Conservation (phyloP, 2,329 filamentous ascomycete genomes). For the Leptodontidium sp. region DNA sequence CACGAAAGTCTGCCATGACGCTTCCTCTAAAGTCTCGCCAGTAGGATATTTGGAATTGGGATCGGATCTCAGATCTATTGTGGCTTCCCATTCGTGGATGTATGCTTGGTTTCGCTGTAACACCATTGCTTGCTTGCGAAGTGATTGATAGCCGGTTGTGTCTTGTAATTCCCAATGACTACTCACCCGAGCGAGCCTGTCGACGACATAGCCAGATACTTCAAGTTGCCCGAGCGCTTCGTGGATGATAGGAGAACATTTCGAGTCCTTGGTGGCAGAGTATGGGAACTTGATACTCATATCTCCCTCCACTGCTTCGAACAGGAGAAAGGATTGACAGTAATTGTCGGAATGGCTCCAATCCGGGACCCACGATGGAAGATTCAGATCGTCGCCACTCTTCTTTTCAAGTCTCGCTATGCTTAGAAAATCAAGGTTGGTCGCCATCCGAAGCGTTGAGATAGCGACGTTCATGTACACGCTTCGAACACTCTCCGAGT, state of each 20-base stretch:
- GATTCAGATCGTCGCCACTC: neutral
- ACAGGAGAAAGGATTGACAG: slow-evolving; percentile 1
- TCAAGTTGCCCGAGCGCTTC: slow-evolving; percentile 2
- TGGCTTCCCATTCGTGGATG: slow-evolving; percentile 18
- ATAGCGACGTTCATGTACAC: too few species aligned
- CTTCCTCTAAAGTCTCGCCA: slow-evolving; percentile 21
- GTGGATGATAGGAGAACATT: slow-evolving; percentile 3
- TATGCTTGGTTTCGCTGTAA: slow-evolving; percentile 16
- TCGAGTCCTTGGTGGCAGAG: slow-evolving; percentile 9
- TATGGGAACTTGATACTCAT: neutral
- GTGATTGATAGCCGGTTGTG: slow-evolving; percentile 20
- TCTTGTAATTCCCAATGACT: slow-evolving; percentile 21
- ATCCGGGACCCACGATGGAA: slow-evolving; percentile 28
- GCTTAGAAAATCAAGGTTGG: slow-evolving; percentile 23
- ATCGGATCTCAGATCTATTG: neutral
- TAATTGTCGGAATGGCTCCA: slow-evolving; percentile 11
- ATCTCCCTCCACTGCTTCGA: slow-evolving; percentile 5
- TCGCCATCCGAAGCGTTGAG: neutral
- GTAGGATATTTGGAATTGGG: slow-evolving; percentile 8
- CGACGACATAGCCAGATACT: slow-evolving; percentile 19
- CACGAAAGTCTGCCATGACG: slow-evolving; percentile 19
- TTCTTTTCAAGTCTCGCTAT: slow-evolving; percentile 2
- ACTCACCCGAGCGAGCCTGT: slow-evolving; percentile 7
- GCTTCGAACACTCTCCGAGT: too few species aligned
- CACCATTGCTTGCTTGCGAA: slow-evolving; percentile 20